Percentiles rank a stretch among this genome's conserved stretches.
These are phyloP conservation scores for Suillus variegatus DNA, from an alignment of 768 basidiomycete species.

Conservation along the genomic window DNA sequence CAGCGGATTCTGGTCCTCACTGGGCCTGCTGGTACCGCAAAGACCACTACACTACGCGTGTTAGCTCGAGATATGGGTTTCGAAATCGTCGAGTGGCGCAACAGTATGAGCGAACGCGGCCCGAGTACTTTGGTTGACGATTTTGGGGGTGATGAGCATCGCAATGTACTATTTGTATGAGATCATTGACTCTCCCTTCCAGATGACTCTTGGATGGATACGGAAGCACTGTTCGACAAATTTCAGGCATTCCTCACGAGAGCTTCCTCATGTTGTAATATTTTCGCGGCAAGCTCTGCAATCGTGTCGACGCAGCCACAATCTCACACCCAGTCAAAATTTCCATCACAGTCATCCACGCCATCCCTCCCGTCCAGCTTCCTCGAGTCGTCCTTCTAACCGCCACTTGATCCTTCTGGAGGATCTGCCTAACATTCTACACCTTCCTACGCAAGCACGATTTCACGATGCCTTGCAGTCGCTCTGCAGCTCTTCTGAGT, in stretches of 20 bases:
- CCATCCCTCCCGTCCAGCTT: conserved; percentile 13
- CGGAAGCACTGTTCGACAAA: conserved; percentile 53
- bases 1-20: conserved; percentile 85
- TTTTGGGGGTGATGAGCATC: conserved; percentile 13
- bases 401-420: conserved; percentile 79
- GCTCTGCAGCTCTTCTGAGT: conserved; percentile 40
- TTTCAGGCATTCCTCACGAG: conserved; percentile 77
- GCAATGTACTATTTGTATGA: not conserved
- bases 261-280: conserved; percentile 57
- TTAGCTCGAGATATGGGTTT: conserved; percentile 73
- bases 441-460: conserved; percentile 60
- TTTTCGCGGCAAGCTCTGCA: conserved; percentile 37
- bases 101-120: conserved; percentile 56
- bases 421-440: conserved; percentile 89
- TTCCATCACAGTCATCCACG: conserved; percentile 11
- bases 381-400: conserved; percentile 21
- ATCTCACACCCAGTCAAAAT: not conserved
- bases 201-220: conserved; percentile 17
- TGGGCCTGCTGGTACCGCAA: conserved; percentile 88
- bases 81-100: conserved; percentile 87
- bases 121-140: conserved; percentile 24
- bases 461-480: conserved; percentile 73
- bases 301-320: not conserved
- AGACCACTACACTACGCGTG: conserved; percentile 83
- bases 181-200: not conserved